These are phyloP conservation scores for Lactarius pseudohatsudake DNA, from an alignment of 768 basidiomycete genomes.

Conservation along the genomic window DNA sequence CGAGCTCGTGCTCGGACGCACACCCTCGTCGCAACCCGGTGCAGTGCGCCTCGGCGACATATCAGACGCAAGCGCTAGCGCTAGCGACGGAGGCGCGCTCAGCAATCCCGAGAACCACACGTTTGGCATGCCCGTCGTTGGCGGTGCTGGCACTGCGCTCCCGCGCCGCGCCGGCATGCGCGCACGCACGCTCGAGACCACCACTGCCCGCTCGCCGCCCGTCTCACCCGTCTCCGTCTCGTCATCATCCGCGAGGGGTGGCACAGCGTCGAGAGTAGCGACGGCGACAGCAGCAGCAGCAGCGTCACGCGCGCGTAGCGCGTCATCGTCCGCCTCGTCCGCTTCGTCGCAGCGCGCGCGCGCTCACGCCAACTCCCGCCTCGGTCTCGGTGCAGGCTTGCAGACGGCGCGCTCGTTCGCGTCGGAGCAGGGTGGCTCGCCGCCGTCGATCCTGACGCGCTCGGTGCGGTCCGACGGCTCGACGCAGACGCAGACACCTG, in stretches of 20 bases:
- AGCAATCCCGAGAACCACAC: conserved; percentile 69
- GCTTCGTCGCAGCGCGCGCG: conserved; percentile 27
- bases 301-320: neutral
- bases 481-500: conserved; percentile 26
- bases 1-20: conserved; percentile 47
- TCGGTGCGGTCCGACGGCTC: conserved; percentile 25
- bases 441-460: conserved; percentile 31
- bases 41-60: conserved; percentile 3
- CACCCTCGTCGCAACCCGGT: neutral
- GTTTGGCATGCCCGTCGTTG: conserved; percentile 57
- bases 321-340: neutral
- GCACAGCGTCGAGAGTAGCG: neutral
- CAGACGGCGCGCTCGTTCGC: conserved; percentile 12
- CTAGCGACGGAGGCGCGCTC: conserved; percentile 45
- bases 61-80: conserved; percentile 46
- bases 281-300: neutral
- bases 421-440: conserved; percentile 19
- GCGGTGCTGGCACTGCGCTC: conserved; percentile 39
- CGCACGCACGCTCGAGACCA: conserved; percentile 17
- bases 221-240: neutral
- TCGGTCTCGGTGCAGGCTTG: conserved; percentile 24
- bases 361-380: conserved; percentile 14
- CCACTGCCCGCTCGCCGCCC: conserved; percentile 1
- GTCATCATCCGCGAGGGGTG: neutral
- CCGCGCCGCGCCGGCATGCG: conserved; percentile 29